Percentiles rank a stretch among this genome's conserved stretches.
Conservation (phyloP, 2,329 filamentous ascomycete genomes). For the Catunica adiposa region DNA sequence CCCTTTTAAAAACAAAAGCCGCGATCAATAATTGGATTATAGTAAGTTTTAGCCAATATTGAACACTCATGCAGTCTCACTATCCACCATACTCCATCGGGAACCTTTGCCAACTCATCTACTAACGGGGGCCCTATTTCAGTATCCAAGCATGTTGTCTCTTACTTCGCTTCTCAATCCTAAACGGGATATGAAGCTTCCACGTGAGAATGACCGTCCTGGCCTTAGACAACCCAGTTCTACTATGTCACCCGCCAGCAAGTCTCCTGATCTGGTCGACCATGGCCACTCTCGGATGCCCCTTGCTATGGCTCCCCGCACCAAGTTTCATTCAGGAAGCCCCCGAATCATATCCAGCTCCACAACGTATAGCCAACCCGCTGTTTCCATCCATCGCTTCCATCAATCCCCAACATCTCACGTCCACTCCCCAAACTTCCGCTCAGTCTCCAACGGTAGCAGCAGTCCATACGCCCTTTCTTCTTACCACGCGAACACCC, state of each 20-base stretch:
- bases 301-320: neutral
- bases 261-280: neutral
- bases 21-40: too few species aligned
- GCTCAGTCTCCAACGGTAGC: neutral
- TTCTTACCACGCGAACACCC: neutral
- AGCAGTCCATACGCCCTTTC: neutral
- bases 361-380: neutral
- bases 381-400: neutral
- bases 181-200: neutral
- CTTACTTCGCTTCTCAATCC: conserved; percentile 53
- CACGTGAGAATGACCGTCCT: neutral
- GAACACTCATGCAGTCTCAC: too few species aligned
- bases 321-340: neutral
- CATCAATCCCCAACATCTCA: neutral
- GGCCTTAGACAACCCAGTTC: neutral
- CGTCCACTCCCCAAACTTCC: neutral
- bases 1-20: too few species aligned
- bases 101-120: too few species aligned
- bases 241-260: neutral
- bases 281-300: neutral
- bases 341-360: neutral
- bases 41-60: too few species aligned
- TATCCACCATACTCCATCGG: too few species aligned
- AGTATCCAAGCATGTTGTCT: conserved; percentile 36
- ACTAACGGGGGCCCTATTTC: too few species aligned